Base-by-base conservation (phyloP, 2,329 filamentous ascomycete species). In the Trichoderma polysporum region DNA sequence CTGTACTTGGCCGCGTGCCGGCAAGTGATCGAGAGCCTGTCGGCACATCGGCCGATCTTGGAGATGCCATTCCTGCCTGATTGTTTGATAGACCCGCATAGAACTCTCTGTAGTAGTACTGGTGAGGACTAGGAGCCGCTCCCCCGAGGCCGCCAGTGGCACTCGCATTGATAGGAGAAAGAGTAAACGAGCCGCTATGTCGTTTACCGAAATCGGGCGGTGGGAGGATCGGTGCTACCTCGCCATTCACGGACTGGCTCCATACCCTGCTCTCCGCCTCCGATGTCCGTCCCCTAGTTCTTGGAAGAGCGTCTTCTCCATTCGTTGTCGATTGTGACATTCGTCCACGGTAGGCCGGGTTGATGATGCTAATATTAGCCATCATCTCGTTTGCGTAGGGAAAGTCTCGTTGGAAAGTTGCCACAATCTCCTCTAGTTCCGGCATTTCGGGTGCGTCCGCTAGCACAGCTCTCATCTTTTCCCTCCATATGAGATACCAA, bases 401-500 rank as follows among this genome's bases (percentile, higher is more conserved):
- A 76, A 91, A 95, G 73, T 97, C 94, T 17, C 87, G 86, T 60
- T 89, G 85, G 83, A 97, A 98, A 12, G 90, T 87, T 45, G 87
- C 86, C 68, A 94, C 83, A 63, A 98, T 91, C 53, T 94, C 89
- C 49, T 87, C 80, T 19, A 93, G 77, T 60, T 92, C 89, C 15
- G 89, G 87, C 8, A 89, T 85, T 58, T 90, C 82, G 22, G 74
- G 71, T 56, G 83, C 83, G 62, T 91, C 87, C 37, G 89, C 88
- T 5, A 97, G 83, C 2, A 95, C 87, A 9, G 86, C 85, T 70
- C 87, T 88, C 69, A 97, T 86, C 81, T 96, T 97, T 71, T 91
- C 90, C 73, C 91, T 90, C 88, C 93, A 94, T 45, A 92, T 88
- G 66, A 85, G 84, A 76, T 90, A 94, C 94, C 94, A 99, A 57